Conservation (phyloP, 345 rosid genomes). For the Angophora floribunda region DNA sequence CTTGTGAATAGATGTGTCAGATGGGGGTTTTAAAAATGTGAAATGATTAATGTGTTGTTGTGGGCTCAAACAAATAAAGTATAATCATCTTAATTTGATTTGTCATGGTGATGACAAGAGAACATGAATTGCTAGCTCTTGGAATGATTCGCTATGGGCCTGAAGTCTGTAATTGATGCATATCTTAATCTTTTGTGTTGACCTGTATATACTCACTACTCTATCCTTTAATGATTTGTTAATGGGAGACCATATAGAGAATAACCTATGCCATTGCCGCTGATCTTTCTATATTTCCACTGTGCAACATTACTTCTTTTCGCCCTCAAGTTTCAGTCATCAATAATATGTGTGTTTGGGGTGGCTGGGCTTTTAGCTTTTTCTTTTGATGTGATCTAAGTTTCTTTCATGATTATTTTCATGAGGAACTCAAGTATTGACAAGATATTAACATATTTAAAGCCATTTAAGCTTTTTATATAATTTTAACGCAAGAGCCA, state of each 20-base stretch:
- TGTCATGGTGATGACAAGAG: neutral
- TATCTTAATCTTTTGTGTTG: neutral
- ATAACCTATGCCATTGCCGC: neutral
- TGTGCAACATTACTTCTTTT: neutral
- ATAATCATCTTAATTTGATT: neutral
- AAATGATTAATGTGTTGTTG: neutral
- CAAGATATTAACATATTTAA: neutral
- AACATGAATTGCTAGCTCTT: neutral
- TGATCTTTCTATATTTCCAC: neutral
- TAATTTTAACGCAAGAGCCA: neutral
- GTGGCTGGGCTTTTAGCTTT: neutral
- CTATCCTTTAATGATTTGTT: neutral
- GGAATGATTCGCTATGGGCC: neutral
- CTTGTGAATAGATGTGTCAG: neutral
- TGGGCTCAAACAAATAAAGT: neutral
- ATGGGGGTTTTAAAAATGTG: neutral
- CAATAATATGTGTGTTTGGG: neutral
- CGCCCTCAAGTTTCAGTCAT: neutral
- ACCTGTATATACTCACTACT: neutral
- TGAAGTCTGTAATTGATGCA: neutral
- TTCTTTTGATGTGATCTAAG: neutral
- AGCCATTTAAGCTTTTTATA: neutral
- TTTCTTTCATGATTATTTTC: neutral
- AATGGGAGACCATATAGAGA: neutral
- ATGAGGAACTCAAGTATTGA: neutral